Conservation (phyloP, 108 stramenopile genomes). For the Nannochloropsis oceanica region DNA sequence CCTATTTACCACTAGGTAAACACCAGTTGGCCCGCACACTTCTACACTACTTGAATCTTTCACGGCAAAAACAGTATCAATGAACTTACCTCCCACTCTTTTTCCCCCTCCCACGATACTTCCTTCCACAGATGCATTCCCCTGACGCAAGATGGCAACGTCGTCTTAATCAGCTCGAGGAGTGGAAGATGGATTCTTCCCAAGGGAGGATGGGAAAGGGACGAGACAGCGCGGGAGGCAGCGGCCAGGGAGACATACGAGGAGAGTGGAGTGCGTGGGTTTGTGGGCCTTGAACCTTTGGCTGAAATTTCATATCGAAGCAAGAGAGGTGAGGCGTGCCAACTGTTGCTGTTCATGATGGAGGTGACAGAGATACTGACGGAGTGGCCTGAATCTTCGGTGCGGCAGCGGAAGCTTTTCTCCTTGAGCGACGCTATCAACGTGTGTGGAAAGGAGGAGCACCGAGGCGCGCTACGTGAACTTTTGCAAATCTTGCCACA, state of each 20-base stretch:
- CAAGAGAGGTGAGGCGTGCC: conserved; percentile 58
- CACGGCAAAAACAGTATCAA: too few species aligned
- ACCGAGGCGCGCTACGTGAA: not conserved
- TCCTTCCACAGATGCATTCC: not conserved
- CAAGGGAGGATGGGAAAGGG: conserved; percentile 85
- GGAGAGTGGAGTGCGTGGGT: conserved; percentile 65
- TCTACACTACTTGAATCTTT: too few species aligned
- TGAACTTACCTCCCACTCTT: too few species aligned
- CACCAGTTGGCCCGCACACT: too few species aligned
- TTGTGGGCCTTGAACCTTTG: conserved; percentile 45
- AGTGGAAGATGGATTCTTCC: conserved; percentile 81
- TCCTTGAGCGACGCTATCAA: not conserved
- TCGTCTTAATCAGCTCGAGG: conserved; percentile 56
- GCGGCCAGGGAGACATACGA: conserved; percentile 74
- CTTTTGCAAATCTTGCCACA: not conserved
- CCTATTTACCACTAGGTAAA: too few species aligned
- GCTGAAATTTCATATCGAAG: conserved; percentile 50
- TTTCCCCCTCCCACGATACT: too few species aligned
- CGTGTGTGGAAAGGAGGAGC: not conserved
- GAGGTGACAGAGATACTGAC: conserved; percentile 58
- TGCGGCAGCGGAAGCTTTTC: not conserved
- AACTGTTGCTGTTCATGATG: conserved; percentile 56
- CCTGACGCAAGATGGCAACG: conserved; percentile 10
- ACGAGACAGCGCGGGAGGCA: conserved; percentile 67
- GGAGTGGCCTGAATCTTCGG: conserved; percentile 55